Base-by-base conservation (phyloP, 1,284 basidiomycete species). In the Meripilus lineatus region DNA sequence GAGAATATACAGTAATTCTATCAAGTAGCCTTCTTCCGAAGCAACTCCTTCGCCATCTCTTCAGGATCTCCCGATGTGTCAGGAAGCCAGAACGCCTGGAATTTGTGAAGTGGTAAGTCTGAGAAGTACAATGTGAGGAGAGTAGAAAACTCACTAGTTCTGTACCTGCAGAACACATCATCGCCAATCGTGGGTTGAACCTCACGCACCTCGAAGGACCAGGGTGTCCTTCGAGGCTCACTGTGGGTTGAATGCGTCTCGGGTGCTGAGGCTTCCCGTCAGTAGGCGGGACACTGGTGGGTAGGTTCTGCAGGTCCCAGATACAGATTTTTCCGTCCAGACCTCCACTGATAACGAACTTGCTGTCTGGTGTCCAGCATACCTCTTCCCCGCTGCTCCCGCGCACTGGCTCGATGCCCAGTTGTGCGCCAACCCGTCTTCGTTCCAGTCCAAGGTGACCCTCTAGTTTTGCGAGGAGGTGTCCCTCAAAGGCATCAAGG, bases 321-420 rank as follows among this genome's bases (percentile, higher is more conserved):
- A 93, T 67, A 37, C 77, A 65, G 10, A 94, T 70, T 54, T 78
- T 81, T 35, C 92, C 93, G 57, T 93, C 83, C 30, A 88, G 71
- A 45, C 90, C 92, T 23, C 90, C 90, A 40, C 84, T 77, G 3
- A 95, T 61, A 20, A 96, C 74, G 57, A 79, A 97, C 57, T 87
- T 87, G 62, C 89, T 91, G 62, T 97, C 93, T 0, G 91, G 89
- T 2, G 89, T 93, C 89, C 91, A 97, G 14, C 76, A 78, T 2
- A 93, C 84, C 65, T 96, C 94, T 62, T 95, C 91, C 8, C 92
- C 89, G 50, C 89, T 93, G 47, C 76, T 79, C 0, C 89, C 89
- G 50, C 82, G 81, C 10, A 74, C 65, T 3, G 89, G 86, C 53
- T 84, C 79, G 41, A 89, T 82, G 40, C 68, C 77, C 13, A 23